phyloP scores from a whole-genome alignment of 2,329 filamentous ascomycete species.

The Bipolaris bicolor region DNA sequence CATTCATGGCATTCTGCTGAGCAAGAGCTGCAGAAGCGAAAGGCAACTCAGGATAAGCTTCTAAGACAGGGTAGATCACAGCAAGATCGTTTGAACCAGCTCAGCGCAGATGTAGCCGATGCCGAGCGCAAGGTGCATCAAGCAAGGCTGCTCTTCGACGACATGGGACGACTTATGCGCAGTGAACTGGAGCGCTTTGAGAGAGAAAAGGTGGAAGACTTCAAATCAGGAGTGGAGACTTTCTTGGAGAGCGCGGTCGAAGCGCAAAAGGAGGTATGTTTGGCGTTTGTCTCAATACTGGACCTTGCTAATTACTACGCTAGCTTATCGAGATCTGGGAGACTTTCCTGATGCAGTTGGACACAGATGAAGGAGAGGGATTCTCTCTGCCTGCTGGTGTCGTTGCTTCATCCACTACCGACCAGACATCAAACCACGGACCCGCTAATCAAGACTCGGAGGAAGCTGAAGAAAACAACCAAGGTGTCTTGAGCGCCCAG shows the following conservation, averaged over 20 bases:
- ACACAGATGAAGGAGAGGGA: slow-evolving; percentile 77
- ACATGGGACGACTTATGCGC: slow-evolving; percentile 95
- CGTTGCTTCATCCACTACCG: slow-evolving; percentile 37
- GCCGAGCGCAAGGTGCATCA: slow-evolving; percentile 93
- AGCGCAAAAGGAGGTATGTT: slow-evolving; percentile 92
- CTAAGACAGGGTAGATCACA: slow-evolving; percentile 92
- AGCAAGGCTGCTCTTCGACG: slow-evolving; percentile 87
- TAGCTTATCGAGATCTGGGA: slow-evolving; percentile 91
- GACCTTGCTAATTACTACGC: slow-evolving; percentile 17
- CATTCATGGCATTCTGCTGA: slow-evolving; percentile 94
- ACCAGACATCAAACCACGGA: slow-evolving; percentile 22
- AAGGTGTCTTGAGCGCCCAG: slow-evolving; percentile 1
- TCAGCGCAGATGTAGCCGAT: slow-evolving; percentile 91
- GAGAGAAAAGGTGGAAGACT: slow-evolving; percentile 97
- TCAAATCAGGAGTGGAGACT: slow-evolving; percentile 97
- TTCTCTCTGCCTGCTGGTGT: slow-evolving; percentile 51
- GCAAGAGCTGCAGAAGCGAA: slow-evolving; percentile 87
- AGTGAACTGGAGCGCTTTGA: slow-evolving; percentile 92
- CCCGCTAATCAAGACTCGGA: slow-evolving; percentile 16
- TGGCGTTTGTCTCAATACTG: background rate
- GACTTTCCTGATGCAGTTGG: slow-evolving; percentile 94
- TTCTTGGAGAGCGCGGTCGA: slow-evolving; percentile 97
- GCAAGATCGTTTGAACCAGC: slow-evolving; percentile 91
- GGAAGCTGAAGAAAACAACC: slow-evolving; percentile 1
- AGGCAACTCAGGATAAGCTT: slow-evolving; percentile 89